Evolutionary conservation across 345 rosid species (phyloP), one percentile per base, ranked within the genome.

Genomic region (Salix brachista): DNA sequence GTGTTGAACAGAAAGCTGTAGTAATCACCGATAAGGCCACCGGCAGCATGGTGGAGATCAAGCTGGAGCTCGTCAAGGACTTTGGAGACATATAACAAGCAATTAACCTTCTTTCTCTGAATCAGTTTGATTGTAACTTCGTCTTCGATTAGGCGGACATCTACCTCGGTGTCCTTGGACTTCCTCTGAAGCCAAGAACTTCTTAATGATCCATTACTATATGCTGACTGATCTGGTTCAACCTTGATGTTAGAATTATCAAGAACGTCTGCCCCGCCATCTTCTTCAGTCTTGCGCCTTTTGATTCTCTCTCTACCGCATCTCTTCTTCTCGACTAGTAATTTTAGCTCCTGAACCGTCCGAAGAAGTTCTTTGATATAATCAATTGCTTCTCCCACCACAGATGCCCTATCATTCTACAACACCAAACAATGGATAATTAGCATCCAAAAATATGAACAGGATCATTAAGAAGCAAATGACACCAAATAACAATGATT

Each of bases 161-260:
- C 96, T 3, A 93, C 92, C 82, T 96, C 97, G 0, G 92, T 86
- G 41, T 86, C 94, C 83, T 88, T 91, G 5, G 99, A 90, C 77
- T 93, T 93, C 83, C 97, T 89, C 81, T 96, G 92, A 17, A 93
- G 88, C 97, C 96, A 93, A 60, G 97, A 91, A 83, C 91, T 91
- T 77, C 98, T 90, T 67, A 90, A 65, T 0, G 92, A 84, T 60
- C 84, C 78, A 56, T 52, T 74, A 9, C 78, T 88, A 67, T 84
- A 87, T 74, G 41, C 11, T 17, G 87, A 87, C 19, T 88, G 88
- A 58, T 92, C 87, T 25, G 82, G 86, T 39, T 88, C 86, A 1
- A 82, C 76, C 70, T 89, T 92, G 50, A 81, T 76, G 72, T 81
- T 74, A 4, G 52, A 56, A 81, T 81, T 77, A 78, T 88, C 94